Conservation (phyloP, 345 rosid genomes). For the Physaria fendleri region DNA sequence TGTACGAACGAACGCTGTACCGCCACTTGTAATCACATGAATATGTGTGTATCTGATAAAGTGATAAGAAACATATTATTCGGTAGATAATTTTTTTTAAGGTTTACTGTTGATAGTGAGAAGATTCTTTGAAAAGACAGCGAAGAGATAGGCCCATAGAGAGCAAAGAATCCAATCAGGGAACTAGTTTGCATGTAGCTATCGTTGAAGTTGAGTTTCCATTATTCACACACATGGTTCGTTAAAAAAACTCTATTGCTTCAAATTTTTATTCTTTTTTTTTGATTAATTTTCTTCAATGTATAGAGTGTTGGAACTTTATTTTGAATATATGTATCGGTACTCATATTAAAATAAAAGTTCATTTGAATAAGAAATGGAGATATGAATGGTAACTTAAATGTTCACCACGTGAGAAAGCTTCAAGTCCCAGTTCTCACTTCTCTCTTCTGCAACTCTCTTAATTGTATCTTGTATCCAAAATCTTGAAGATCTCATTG, state of each 20-base stretch:
- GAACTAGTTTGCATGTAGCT: background rate
- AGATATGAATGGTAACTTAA: no score
- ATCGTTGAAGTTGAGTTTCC: background rate
- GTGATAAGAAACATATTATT: no score
- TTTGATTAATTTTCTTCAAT: background rate
- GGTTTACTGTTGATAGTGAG: background rate
- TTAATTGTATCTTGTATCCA: slow-evolving; percentile 91
- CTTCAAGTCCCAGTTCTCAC: no score
- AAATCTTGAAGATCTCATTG: slow-evolving; percentile 74
- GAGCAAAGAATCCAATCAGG: slow-evolving; percentile 25
- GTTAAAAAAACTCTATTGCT: background rate
- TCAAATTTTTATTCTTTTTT: background rate
- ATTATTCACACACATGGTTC: background rate
- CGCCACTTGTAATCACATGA: slow-evolving; percentile 10
- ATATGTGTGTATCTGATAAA: background rate
- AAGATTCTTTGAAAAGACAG: slow-evolving; percentile 18
- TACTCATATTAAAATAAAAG: no score
- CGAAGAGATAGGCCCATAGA: slow-evolving; percentile 2
- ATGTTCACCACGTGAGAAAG: no score
- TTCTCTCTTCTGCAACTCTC: slow-evolving; percentile 86
- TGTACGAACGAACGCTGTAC: slow-evolving; percentile 5
- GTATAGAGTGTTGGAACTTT: background rate
- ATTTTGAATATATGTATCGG: no score
- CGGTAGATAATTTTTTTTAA: background rate
- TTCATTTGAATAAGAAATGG: no score